Base-by-base conservation (phyloP, 2,329 filamentous ascomycete species). In the Pseudogymnoascus sp. region DNA sequence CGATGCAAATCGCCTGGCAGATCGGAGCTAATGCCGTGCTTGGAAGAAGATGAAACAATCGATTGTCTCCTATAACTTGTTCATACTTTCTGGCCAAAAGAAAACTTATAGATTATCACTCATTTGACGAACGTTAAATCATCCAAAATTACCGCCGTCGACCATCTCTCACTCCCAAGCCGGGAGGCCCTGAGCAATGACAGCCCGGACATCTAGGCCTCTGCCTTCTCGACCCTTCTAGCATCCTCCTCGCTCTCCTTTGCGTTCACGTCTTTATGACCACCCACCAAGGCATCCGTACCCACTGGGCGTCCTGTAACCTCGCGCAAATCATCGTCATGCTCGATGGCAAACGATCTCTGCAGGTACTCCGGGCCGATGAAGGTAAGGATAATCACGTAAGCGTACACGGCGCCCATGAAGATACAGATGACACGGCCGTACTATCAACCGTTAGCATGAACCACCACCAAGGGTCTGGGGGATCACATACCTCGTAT, bases 401-500 rank as follows among this genome's bases (percentile, higher is more conserved):
- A 87, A 25, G 71, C 81, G 69, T 83, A 96, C 1, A 96, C 91
- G 68, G 88, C 91, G 0, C 82, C 92, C 89, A 96, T 92, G 76
- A 96, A 96, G 71, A 96, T 95, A 72, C 88, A 91, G 67, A 96
- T 93, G 8, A 96, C 91, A 69, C 87, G 87, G 40, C 90, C 91
- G 69, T 96, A 96, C 64, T 90, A 78, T 73, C 88, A 91, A 88
- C 79, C 56, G 76, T 74, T 34, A 56, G 50, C n/a, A 56, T 34
- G 10, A 31, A 34, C 18, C 28, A 10, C 10, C n/a, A 34, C 25
- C 5, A 21, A 34, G 5, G n/a, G n/a, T 18, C n/a, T 34, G 8
- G 5, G n/a, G 16, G 5, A 12, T 1, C 3, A 34, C n/a, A 34
- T 18, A 56, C 50, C 50, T 56, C 50, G 10, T 56, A 56, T 56